Evolutionary conservation across 306 rosid species (phyloP), one percentile per base, ranked within the genome.

Genomic region (Vigna hirtella): DNA sequence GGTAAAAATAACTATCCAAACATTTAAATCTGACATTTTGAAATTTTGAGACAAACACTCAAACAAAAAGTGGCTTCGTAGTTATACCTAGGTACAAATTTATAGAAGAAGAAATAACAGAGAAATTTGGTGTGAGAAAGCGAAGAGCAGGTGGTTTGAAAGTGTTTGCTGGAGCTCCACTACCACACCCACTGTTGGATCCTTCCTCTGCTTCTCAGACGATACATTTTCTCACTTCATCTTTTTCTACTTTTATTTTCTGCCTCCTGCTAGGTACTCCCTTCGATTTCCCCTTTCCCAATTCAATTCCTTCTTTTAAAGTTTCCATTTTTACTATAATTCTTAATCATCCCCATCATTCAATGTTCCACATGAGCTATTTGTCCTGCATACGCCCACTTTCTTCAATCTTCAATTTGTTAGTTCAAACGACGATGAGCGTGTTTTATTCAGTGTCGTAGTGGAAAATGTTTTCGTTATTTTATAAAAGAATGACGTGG

Each of bases 271-370:
- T 30, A 67, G 34, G 62, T 64, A 72, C 14, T 55, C 9, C 61
- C 65, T 79, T 52, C 1, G 2, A 69, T 59, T 59, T 49, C 2
- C 65, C 63, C 63, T 20, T 14, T 62, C 12, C 67, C 3, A 20
- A 15, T 50, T 36, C 20, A 24, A 7, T 64, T 26, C 15, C 2
- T 5, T 49, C 5, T 2, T 36, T 67, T 10, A 0, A 61, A 71
- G 20, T 57, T 56, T n/a, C 51, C 77, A 49, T 66, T 59, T 72
- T 77, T 61, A 26, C 74, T 48, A 11, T 38, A 13, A 36, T 78
- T 77, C 66, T 50, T 47, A 72, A 69, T 63, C 48, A 34, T 78
- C 85, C 83, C 28, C 73, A 73, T 78, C 81, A 51, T 76, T 42
- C 30, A 45, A 55, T 70, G n/a, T 68, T 63, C 53, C 72, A 26